Conservation (phyloP, 1,284 basidiomycete genomes). For the Kalmanozyma brasiliensis region DNA sequence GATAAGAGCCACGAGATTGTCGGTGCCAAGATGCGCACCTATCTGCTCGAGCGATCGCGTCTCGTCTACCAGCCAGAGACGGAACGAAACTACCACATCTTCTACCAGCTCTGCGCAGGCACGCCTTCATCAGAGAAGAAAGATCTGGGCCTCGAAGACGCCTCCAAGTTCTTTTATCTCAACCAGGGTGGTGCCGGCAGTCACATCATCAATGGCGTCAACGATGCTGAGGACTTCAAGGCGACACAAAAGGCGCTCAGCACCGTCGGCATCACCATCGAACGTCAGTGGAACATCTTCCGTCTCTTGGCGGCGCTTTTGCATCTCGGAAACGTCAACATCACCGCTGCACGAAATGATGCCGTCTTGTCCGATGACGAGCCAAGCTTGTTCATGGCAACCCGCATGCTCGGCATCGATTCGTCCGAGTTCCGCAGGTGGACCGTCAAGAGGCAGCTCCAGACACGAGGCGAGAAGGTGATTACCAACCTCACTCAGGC, state of each 20-base stretch:
- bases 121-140: conserved; percentile 94
- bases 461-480: conserved; percentile 94
- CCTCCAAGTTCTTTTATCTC: conserved; percentile 86
- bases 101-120: conserved; percentile 98
- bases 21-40: conserved; percentile 95
- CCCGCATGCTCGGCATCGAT: conserved; percentile 88
- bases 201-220: conserved; percentile 83
- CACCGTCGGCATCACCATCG: conserved; percentile 94
- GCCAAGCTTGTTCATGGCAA: conserved; percentile 81
- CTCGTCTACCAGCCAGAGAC: conserved; percentile 92
- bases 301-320: conserved; percentile 89
- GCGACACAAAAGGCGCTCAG: conserved; percentile 92
- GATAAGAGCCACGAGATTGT: conserved; percentile 95
- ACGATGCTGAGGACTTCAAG: conserved; percentile 94
- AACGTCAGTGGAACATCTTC: conserved; percentile 98
- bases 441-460: conserved; percentile 97
- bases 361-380: conserved; percentile 87
- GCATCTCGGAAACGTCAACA: conserved; percentile 95
- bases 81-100: conserved; percentile 99
- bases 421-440: conserved; percentile 97
- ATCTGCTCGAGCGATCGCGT: conserved; percentile 94
- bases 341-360: conserved; percentile 83
- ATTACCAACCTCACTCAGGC: conserved; percentile 84
- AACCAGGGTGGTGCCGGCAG: conserved; percentile 93
- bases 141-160: conserved; percentile 89